Percentiles rank a stretch among this genome's conserved stretches.
Conservation (phyloP, 306 rosid genomes). For the Aeschynomene evenia region DNA sequence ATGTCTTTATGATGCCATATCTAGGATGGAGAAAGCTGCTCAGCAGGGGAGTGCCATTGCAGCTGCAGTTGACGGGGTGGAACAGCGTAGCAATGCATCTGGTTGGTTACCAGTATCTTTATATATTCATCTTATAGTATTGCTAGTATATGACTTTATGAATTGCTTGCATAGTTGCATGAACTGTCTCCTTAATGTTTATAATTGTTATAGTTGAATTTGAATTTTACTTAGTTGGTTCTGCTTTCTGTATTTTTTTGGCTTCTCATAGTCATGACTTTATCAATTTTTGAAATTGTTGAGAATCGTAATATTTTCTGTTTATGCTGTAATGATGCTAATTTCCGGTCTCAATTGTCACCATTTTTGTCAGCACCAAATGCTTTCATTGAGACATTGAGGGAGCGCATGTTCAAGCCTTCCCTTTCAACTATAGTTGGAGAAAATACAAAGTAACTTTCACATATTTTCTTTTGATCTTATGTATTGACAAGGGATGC, state of each 20-base stretch:
- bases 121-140: slow-evolving; percentile 6
- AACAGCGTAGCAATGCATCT: slow-evolving; percentile 57
- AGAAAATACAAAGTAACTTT: slow-evolving; percentile 71
- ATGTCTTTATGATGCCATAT: slow-evolving; percentile 96
- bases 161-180: slow-evolving; percentile 13
- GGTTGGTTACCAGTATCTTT: slow-evolving; percentile 50
- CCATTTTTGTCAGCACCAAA: slow-evolving; percentile 60
- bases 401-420: slow-evolving; percentile 97
- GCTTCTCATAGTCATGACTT: neutral
- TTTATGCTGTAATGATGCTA: slow-evolving; percentile 28
- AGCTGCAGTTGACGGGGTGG: slow-evolving; percentile 96
- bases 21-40: slow-evolving; percentile 93
- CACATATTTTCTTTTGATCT: slow-evolving; percentile 23
- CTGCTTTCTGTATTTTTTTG: slow-evolving; percentile 5
- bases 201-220: slow-evolving; percentile 10
- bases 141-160: slow-evolving; percentile 16
- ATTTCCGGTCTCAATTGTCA: slow-evolving; percentile 17
- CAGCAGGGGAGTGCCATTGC: slow-evolving; percentile 93
- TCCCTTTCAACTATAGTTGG: slow-evolving; percentile 70
- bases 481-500: slow-evolving; percentile 23
- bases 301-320: slow-evolving; percentile 11
- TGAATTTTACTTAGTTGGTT: neutral
- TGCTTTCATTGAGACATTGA: slow-evolving; percentile 83
- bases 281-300: neutral
- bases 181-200: slow-evolving; percentile 12